Conservation (phyloP, 2,329 filamentous ascomycete genomes). For the Diaporthe sp. region DNA sequence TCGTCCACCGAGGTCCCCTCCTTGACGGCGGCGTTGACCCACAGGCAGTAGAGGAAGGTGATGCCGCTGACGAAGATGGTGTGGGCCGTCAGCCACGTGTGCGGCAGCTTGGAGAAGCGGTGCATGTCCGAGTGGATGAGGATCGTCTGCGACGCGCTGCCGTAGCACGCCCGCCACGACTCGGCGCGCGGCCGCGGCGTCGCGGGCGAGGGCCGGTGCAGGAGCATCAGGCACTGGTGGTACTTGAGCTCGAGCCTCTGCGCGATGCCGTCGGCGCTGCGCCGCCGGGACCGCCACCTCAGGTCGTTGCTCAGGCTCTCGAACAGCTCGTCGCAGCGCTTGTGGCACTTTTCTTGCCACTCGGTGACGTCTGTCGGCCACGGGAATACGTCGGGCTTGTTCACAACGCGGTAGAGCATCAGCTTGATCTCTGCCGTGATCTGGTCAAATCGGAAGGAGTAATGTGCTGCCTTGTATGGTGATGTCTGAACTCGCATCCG, state of each 20-base stretch:
- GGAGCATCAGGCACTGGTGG: constrained; percentile 49
- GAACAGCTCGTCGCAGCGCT: constrained; percentile 41
- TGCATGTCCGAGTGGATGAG: constrained; percentile 48
- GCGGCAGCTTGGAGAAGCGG: constrained; percentile 47
- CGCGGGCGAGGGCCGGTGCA: constrained; percentile 49
- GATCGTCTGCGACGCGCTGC: constrained; percentile 47
- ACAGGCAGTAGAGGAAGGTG: constrained; percentile 48
- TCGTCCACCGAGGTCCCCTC: constrained; percentile 7
- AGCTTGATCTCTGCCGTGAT: constrained; percentile 41
- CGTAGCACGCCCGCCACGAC: constrained; percentile 47
- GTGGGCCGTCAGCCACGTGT: constrained; percentile 49
- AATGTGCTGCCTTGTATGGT: constrained; percentile 39
- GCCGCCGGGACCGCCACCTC: constrained; percentile 19
- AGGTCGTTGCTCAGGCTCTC: constrained; percentile 20
- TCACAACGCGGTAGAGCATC: constrained; percentile 43
- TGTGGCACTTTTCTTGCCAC: constrained; percentile 44
- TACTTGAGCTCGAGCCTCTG: constrained; percentile 50
- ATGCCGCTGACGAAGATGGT: constrained; percentile 50
- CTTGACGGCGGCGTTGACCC: constrained; percentile 38
- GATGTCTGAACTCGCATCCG: constrained; percentile 43
- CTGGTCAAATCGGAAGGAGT: constrained; percentile 41
- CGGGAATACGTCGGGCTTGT: constrained; percentile 44
- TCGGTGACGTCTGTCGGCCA: constrained; percentile 44
- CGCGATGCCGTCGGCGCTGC: constrained; percentile 40
- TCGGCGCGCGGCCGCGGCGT: constrained; percentile 44